phyloP scores from a whole-genome alignment of 257 asterid genomes.

The Coffea canephora region DNA sequence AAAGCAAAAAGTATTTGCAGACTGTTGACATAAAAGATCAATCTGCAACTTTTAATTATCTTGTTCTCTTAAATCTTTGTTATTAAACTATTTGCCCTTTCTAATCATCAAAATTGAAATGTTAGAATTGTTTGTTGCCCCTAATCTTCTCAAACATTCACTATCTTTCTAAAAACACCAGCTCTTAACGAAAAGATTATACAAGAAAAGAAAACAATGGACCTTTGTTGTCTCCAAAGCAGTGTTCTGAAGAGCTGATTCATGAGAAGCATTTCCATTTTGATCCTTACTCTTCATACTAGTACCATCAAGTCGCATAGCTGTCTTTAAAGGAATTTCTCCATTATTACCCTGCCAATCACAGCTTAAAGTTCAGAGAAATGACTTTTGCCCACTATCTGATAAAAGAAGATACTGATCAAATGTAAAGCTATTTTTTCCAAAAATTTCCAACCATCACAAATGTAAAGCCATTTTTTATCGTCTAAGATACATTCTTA shows the following conservation, averaged over 20 bases:
- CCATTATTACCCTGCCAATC: conserved; percentile 51
- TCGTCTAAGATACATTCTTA: conserved; percentile 1
- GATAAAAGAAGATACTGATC: not conserved
- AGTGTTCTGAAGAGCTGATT: conserved; percentile 9
- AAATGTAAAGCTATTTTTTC: not conserved
- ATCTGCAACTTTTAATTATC: too few species aligned
- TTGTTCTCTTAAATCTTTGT: too few species aligned
- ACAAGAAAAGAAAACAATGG: conserved; percentile 3
- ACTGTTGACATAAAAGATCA: too few species aligned
- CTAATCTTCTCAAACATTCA: too few species aligned
- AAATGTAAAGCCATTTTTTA: not conserved
- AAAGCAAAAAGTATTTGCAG: too few species aligned
- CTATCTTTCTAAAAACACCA: not conserved
- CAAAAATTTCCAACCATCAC: not conserved
- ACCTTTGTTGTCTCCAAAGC: conserved; percentile 52
- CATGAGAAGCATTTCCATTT: conserved; percentile 20
- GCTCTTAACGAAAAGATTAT: not conserved
- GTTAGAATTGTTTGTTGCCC: too few species aligned
- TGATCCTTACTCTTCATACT: conserved; percentile 27
- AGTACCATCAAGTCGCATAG: conserved; percentile 35
- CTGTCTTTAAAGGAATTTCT: conserved; percentile 35
- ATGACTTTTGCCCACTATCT: not conserved
- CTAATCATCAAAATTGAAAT: not conserved
- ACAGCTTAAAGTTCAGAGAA: conserved; percentile 22
- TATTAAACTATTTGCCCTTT: not conserved